A percentile compares a stretch with the other conserved stretches of the same genome.
Evolutionary conservation across 768 basidiomycete genomes (phyloP).

Genomic region (Termitomyces sp.): DNA sequence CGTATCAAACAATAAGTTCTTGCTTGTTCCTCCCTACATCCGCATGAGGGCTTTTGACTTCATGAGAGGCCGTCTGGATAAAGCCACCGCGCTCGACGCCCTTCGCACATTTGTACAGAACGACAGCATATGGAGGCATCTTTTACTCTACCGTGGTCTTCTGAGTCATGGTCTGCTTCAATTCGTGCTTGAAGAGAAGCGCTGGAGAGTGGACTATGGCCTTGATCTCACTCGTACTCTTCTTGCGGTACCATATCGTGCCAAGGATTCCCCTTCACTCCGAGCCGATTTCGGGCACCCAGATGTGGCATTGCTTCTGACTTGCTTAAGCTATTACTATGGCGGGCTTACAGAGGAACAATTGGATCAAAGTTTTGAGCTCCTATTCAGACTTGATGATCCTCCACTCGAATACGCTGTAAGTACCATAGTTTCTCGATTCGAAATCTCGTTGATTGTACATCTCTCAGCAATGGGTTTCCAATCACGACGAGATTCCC

Average conservation of each 20-base stretch:
- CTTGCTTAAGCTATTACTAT: background rate
- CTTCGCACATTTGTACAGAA: background rate
- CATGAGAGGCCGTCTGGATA: constrained; percentile 12
- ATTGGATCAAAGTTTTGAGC: background rate
- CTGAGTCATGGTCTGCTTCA: background rate
- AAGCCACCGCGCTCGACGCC: background rate
- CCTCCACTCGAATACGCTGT: background rate
- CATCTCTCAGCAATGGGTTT: constrained; percentile 2
- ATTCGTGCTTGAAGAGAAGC: background rate
- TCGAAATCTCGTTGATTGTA: background rate
- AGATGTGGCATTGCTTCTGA: background rate
- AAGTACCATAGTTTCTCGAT: background rate
- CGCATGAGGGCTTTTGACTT: constrained; percentile 16
- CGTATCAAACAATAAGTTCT: constrained; percentile 15
- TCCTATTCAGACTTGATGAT: background rate
- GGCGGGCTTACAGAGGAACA: background rate
- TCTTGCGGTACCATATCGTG: background rate
- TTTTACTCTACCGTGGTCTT: background rate
- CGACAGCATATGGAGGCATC: background rate
- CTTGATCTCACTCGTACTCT: background rate
- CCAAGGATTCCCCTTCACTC: background rate
- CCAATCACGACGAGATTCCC: constrained; percentile 20
- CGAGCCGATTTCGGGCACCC: background rate
- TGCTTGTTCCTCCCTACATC: constrained; percentile 12
- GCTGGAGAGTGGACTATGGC: background rate